Conservation (phyloP, 257 asterid species). For the Catharanthus roseus region DNA sequence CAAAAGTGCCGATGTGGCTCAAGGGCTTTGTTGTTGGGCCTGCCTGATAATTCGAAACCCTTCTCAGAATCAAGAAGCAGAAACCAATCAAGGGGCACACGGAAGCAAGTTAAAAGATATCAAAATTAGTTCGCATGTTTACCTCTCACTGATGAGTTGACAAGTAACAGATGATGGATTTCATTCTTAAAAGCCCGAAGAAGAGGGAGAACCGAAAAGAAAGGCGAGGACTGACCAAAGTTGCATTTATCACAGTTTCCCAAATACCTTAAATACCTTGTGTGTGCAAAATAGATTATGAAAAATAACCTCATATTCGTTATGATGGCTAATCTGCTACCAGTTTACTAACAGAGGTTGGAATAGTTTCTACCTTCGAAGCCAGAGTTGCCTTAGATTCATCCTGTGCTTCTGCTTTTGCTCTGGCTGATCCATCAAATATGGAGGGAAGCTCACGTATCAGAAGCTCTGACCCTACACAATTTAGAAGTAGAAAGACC, state of each 20-base stretch:
- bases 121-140: not conserved
- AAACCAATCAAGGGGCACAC: not conserved
- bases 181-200: not conserved
- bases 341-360: not conserved
- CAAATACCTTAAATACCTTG: not conserved
- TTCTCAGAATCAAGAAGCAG: not conserved
- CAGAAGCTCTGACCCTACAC: slow-evolving; percentile 80
- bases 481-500: not conserved
- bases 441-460: slow-evolving; percentile 76
- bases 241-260: not conserved
- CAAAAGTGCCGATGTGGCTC: not conserved
- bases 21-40: not conserved
- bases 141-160: not conserved
- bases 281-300: not conserved
- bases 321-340: not conserved
- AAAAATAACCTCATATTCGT: not conserved
- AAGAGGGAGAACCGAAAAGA: not conserved
- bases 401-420: slow-evolving; percentile 69
- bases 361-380: slow-evolving; percentile 57
- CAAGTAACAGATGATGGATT: not conserved
- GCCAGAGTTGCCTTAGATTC: slow-evolving; percentile 76
- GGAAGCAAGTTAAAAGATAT: not conserved
- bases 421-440: slow-evolving; percentile 77
- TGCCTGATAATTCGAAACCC: not conserved
- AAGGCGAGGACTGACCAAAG: not conserved